These are phyloP conservation scores for Fusarium subtropicale DNA, from an alignment of 2,329 filamentous ascomycete species.

Conservation along the genomic window DNA sequence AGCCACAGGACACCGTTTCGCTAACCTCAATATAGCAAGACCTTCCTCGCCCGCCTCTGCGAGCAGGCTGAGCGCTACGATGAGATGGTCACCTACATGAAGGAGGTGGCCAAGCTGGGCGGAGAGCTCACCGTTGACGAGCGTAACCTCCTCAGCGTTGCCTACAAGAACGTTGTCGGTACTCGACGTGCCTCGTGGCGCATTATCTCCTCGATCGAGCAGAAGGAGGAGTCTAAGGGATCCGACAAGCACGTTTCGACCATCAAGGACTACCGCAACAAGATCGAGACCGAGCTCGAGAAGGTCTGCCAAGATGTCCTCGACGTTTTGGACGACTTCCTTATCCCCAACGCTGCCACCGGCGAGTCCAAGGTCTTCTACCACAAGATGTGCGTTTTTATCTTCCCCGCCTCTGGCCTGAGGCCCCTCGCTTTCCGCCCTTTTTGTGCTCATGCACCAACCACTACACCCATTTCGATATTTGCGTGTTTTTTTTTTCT, in stretches of 20 bases:
- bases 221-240: constrained; percentile 99
- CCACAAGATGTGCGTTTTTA: constrained; percentile 92
- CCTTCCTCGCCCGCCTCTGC: constrained; percentile 99
- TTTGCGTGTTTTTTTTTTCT: constrained; percentile 17
- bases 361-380: constrained; percentile 99
- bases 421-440: constrained; percentile 33
- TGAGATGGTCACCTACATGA: constrained; percentile 99
- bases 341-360: constrained; percentile 95
- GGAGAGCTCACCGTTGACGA: constrained; percentile 92
- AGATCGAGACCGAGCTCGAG: constrained; percentile 98
- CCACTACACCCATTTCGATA: constrained; percentile 13
- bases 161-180: constrained; percentile 99
- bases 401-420: constrained; percentile 34
- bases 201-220: constrained; percentile 99
- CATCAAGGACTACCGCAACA: constrained; percentile 97
- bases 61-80: constrained; percentile 99
- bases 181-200: constrained; percentile 98
- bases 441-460: constrained; percentile 33
- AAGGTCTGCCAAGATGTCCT: constrained; percentile 98
- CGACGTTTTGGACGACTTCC: constrained; percentile 89
- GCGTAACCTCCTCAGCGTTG: constrained; percentile 97
- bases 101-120: constrained; percentile 94
- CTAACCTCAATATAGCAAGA: constrained; percentile 78
- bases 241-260: constrained; percentile 92
- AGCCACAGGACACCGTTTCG: constrained; percentile 39